Conservation (phyloP, 179 eudicot genomes). For the Carnegiea gigantea region DNA sequence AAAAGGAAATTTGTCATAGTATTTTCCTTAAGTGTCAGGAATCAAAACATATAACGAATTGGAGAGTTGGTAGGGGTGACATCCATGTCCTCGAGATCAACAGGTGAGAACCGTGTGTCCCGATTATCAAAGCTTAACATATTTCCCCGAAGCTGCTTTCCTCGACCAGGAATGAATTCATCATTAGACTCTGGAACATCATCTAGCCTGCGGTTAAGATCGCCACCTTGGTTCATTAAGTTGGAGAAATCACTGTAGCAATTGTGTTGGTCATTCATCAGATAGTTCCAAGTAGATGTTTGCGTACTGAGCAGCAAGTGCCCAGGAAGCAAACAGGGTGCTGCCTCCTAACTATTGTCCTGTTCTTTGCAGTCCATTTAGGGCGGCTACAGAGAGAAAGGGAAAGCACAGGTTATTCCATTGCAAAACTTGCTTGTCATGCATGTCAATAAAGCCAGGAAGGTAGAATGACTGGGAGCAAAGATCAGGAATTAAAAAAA, state of each 20-base stretch:
- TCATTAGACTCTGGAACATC: slow-evolving; percentile 43
- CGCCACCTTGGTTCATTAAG: slow-evolving; percentile 29
- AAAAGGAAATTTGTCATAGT: no score
- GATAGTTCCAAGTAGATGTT: slow-evolving; percentile 34
- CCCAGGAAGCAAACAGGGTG: slow-evolving; percentile 27
- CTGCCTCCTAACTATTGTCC: slow-evolving; percentile 34
- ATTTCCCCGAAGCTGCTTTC: background rate
- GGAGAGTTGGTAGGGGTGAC: background rate
- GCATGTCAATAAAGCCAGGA: slow-evolving; percentile 56
- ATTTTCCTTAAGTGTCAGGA: background rate
- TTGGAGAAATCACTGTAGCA: slow-evolving; percentile 50
- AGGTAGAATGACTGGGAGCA: slow-evolving; percentile 67
- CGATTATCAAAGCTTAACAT: background rate
- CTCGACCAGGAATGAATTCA: background rate
- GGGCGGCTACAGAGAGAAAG: slow-evolving; percentile 77
- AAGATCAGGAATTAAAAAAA: slow-evolving; percentile 6
- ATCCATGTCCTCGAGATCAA: background rate
- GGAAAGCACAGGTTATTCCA: slow-evolving; percentile 63
- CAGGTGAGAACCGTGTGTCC: background rate
- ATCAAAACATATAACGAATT: background rate
- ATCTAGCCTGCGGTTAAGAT: slow-evolving; percentile 38
- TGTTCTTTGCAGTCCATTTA: slow-evolving; percentile 60
- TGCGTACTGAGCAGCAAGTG: background rate
- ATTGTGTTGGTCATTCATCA: slow-evolving; percentile 51
- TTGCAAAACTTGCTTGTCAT: slow-evolving; percentile 53